Conservation (phyloP, 2,329 filamentous ascomycete genomes). For the Apiospora hydei region DNA sequence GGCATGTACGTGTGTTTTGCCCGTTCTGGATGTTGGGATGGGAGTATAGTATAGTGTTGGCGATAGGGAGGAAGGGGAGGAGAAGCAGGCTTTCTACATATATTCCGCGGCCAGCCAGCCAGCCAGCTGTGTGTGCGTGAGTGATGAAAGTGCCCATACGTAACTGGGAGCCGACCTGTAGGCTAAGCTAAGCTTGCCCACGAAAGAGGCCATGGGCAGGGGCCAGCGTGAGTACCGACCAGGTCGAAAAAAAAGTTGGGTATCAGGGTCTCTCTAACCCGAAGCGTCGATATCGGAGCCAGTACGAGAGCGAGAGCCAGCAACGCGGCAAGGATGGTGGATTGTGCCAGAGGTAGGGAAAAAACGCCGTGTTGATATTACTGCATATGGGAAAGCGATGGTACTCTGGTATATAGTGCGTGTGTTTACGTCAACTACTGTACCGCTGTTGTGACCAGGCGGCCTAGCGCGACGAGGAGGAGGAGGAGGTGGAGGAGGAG, state of each 20-base stretch:
- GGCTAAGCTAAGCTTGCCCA: slow-evolving; percentile 19
- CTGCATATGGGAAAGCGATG: background rate
- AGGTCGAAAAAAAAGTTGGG: slow-evolving; percentile 13
- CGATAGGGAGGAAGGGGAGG: slow-evolving; percentile 14
- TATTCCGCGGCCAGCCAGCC: slow-evolving; percentile 12
- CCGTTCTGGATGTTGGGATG: slow-evolving; percentile 1
- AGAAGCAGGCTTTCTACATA: slow-evolving; percentile 21
- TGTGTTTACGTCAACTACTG: background rate
- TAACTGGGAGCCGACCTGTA: slow-evolving; percentile 20
- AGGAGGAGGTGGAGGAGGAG: background rate
- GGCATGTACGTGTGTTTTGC: slow-evolving; percentile 1
- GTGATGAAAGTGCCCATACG: slow-evolving; percentile 17
- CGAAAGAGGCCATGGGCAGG: slow-evolving; percentile 11
- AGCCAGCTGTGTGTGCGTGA: slow-evolving; percentile 7
- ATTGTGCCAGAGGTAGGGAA: background rate
- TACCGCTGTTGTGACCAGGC: background rate
- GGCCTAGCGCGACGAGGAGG: background rate
- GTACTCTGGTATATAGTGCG: slow-evolving; percentile 14
- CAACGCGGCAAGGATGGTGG: slow-evolving; percentile 22
- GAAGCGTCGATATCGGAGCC: slow-evolving; percentile 12
- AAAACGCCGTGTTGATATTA: slow-evolving; percentile 11
- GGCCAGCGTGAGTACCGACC: slow-evolving; percentile 21
- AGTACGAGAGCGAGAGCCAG: slow-evolving; percentile 17
- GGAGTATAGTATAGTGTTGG: slow-evolving; percentile 16
- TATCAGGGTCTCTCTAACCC: slow-evolving; percentile 25